Evolutionary conservation across 495 filamentous ascomycete genomes (phyloP).

Genomic region (Daldinia caldariorum): DNA sequence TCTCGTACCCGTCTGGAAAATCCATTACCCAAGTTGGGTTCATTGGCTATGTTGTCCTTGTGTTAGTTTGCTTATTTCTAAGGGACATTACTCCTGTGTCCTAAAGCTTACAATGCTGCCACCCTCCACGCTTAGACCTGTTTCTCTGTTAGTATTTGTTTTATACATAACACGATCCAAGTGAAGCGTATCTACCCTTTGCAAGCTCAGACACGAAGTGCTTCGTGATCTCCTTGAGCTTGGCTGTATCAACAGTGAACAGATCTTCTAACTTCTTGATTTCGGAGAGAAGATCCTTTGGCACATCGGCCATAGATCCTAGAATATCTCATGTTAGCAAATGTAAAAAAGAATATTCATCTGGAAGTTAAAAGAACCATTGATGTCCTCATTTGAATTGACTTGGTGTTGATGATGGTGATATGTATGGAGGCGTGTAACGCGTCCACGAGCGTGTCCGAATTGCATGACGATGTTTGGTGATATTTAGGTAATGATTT

Average conservation of each 20-base stretch:
- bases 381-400: constrained; percentile 8
- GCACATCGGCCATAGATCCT: constrained; percentile 63
- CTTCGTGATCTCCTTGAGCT: constrained; percentile 86
- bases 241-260: constrained; percentile 80
- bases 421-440: constrained; percentile 24
- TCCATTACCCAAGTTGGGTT: constrained; percentile 98
- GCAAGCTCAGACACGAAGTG: constrained; percentile 90
- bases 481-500: constrained; percentile 5
- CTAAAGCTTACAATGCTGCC: constrained; percentile 82
- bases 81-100: neutral
- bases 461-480: constrained; percentile 20
- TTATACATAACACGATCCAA: constrained; percentile 8
- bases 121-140: constrained; percentile 85
- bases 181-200: constrained; percentile 68
- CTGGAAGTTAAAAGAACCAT: constrained; percentile 24
- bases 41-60: constrained; percentile 76
- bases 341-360: neutral
- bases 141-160: constrained; percentile 25
- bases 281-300: constrained; percentile 83
- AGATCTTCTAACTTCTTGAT: constrained; percentile 86
- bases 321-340: constrained; percentile 36
- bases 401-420: constrained; percentile 27
- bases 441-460: constrained; percentile 15
- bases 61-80: constrained; percentile 33
- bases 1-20: constrained; percentile 88